Evolutionary conservation across 768 basidiomycete genomes (phyloP).

Genomic region (Mycena maculata): DNA sequence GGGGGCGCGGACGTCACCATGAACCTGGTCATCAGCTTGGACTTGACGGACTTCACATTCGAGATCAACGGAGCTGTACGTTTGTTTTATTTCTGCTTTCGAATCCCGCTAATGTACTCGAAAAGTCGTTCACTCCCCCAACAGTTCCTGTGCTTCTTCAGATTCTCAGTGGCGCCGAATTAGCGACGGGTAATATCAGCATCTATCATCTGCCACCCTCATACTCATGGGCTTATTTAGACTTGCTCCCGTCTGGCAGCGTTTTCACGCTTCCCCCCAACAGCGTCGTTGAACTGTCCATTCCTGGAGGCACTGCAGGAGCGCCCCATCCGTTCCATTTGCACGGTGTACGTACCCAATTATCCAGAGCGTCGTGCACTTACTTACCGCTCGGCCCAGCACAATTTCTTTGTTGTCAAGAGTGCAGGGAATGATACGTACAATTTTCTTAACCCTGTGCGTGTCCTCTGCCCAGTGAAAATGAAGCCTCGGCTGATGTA

Average conservation of each 20-base stretch:
- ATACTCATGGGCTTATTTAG: too few relatives aligned
- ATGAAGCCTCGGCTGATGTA: neutral
- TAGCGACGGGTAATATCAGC: too few relatives aligned
- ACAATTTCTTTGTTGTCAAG: slow-evolving; percentile 52
- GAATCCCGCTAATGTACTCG: neutral
- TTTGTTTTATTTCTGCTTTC: neutral
- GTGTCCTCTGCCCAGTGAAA: neutral
- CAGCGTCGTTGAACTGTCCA: slow-evolving; percentile 59
- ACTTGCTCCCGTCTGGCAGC: slow-evolving; percentile 53
- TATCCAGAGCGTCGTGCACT: too few relatives aligned
- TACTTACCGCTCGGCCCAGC: slow-evolving; percentile 35
- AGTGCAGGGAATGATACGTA: slow-evolving; percentile 45
- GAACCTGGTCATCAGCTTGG: slow-evolving; percentile 21
- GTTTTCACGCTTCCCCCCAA: slow-evolving; percentile 58
- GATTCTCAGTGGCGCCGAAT: slow-evolving; percentile 57
- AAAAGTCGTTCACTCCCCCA: slow-evolving; percentile 46
- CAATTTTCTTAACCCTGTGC: slow-evolving; percentile 58
- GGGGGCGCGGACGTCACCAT: slow-evolving; percentile 27
- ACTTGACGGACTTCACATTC: slow-evolving; percentile 16
- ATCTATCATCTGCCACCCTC: too few relatives aligned
- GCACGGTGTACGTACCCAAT: slow-evolving; percentile 42
- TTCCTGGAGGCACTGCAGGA: slow-evolving; percentile 50
- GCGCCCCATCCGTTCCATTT: slow-evolving; percentile 50
- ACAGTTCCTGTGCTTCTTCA: slow-evolving; percentile 60
- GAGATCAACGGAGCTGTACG: slow-evolving; percentile 18